Percentiles rank a stretch among this genome's conserved stretches.
Evolutionary conservation across 345 rosid genomes (phyloP).

Genomic region (Boechera divaricarpa): DNA sequence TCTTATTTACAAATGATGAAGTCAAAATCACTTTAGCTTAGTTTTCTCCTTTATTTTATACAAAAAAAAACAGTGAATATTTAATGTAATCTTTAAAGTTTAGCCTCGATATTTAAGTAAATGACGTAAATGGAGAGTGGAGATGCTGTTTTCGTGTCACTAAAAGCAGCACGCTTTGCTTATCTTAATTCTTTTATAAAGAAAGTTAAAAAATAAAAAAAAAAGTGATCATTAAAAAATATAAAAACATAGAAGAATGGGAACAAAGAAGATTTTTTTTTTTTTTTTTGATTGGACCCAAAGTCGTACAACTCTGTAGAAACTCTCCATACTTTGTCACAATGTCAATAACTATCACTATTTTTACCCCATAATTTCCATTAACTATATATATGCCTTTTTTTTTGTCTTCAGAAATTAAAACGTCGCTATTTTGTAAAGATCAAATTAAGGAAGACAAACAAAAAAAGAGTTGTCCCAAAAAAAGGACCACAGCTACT

Average conservation of each 20-base stretch:
- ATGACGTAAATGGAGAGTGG: conserved; percentile 38
- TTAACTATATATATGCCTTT: neutral
- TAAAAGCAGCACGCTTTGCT: conserved; percentile 38
- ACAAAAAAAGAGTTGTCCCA: neutral
- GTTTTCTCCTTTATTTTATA: conserved; percentile 21
- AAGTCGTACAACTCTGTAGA: conserved; percentile 18
- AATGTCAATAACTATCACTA: conserved; percentile 16
- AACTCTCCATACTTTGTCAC: conserved; percentile 30
- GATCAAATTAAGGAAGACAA: neutral
- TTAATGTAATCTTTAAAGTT: conserved; percentile 2
- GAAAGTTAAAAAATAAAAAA: conserved; percentile 6
- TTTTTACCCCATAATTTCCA: neutral
- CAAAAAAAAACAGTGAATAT: neutral
- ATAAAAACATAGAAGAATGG: conserved; percentile 17
- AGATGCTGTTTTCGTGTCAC: conserved; percentile 31
- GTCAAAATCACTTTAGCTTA: conserved; percentile 29
- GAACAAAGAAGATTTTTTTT: neutral
- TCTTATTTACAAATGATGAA: conserved; percentile 18
- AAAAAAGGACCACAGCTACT: conserved; percentile 30
- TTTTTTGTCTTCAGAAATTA: neutral
- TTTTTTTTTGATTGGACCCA: neutral
- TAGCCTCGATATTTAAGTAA: conserved; percentile 23
- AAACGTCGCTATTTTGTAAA: neutral
- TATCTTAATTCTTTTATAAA: conserved; percentile 28
- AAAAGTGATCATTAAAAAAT: neutral